A percentile compares a stretch with the other conserved stretches of the same genome.
These are phyloP conservation scores for Pseudognaphalium luteoalbum DNA, from an alignment of 129 eudicot genomes.

Conservation along the genomic window DNA sequence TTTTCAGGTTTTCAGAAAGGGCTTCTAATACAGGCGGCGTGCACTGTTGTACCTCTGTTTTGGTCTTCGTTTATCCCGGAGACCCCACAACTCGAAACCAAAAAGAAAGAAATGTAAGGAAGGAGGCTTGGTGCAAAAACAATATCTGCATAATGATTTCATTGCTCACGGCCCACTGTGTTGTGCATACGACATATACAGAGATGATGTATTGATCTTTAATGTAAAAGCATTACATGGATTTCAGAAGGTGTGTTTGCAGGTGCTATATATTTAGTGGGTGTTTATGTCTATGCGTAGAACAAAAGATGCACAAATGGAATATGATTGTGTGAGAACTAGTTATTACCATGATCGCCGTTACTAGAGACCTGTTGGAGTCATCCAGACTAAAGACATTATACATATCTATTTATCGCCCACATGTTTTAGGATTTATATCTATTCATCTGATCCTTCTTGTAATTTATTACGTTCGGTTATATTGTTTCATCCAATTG, in stretches of 20 bases:
- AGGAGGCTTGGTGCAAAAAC: not conserved
- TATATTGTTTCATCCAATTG: not conserved
- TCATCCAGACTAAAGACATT: not conserved
- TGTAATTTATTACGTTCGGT: not conserved
- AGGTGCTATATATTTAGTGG: not conserved
- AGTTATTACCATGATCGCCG: not conserved
- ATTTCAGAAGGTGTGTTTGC: not conserved
- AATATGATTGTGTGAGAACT: not conserved
- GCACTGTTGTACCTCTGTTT: constrained; percentile 65
- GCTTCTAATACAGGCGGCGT: constrained; percentile 65
- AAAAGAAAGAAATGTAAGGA: constrained; percentile 42
- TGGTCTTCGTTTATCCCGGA: constrained; percentile 74
- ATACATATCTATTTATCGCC: not conserved
- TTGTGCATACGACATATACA: not conserved
- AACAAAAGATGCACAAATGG: constrained; percentile 7
- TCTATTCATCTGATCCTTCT: not conserved
- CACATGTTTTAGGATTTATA: not conserved
- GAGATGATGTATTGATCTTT: not conserved
- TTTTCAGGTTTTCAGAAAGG: constrained; percentile 65
- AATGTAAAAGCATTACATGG: not conserved
- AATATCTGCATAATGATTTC: not conserved
- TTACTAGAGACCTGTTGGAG: constrained; percentile 1
- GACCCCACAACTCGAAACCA: constrained; percentile 27
- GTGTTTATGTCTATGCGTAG: not conserved
- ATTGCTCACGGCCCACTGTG: not conserved